A percentile compares a stretch with the other conserved stretches of the same genome.
Evolutionary conservation across 192 early-diverging fungal genomes (phyloP).

Genomic region (Coemansia sp.): DNA sequence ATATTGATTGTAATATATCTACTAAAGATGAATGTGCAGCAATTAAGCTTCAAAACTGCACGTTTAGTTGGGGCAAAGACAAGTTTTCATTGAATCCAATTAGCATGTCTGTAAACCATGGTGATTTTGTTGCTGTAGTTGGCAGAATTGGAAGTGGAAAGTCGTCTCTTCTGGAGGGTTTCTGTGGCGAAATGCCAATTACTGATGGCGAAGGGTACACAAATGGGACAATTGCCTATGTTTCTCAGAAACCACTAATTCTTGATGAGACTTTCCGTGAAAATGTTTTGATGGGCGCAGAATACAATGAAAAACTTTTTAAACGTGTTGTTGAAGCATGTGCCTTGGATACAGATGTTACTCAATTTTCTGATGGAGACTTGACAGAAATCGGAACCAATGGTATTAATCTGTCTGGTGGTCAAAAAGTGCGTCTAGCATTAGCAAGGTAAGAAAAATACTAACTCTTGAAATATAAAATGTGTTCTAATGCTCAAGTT

Average conservation of each 20-base stretch:
- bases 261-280: conserved; percentile 46
- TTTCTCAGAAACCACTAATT: conserved; percentile 42
- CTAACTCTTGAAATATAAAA: no score
- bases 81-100: conserved; percentile 18
- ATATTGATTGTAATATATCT: not conserved
- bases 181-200: conserved; percentile 79
- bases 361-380: conserved; percentile 28
- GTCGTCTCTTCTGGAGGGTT: conserved; percentile 54
- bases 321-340: conserved; percentile 26
- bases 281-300: conserved; percentile 42
- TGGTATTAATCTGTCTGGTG: conserved; percentile 59
- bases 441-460: conserved; percentile 55
- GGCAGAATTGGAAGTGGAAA: conserved; percentile 61
- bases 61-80: conserved; percentile 27
- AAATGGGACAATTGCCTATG: conserved; percentile 54
- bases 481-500: no score
- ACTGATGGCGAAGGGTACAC: conserved; percentile 61
- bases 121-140: no score
- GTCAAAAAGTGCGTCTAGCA: no score
- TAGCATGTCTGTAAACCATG: conserved; percentile 11
- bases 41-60: conserved; percentile 6
- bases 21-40: not conserved
- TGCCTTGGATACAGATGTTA: conserved; percentile 25
- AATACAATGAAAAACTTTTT: conserved; percentile 17
- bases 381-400: conserved; percentile 57